Base-by-base conservation (phyloP, 305 asterid species). In the Rubia balearica region DNA sequence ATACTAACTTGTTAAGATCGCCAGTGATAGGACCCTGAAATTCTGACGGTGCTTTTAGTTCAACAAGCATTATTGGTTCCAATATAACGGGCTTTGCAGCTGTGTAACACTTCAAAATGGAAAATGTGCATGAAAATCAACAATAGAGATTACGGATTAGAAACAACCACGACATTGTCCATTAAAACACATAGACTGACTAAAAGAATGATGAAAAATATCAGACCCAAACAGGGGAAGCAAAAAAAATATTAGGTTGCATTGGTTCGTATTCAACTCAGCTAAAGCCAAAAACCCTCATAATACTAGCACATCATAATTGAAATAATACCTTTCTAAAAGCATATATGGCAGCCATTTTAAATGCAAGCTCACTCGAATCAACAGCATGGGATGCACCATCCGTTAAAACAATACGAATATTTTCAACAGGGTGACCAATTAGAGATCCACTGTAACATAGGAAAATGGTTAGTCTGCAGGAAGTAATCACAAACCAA, bases 311-410 rank as follows among this genome's bases (percentile, higher is more conserved):
- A 65, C 19, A n/a, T 67, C 30, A 77, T 61, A 53, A 57, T 53
- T 49, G 46, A 76, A 74, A 69, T 73, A 22, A 75, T 59, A 94
- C 99, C 98, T 91, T 91, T 91, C 98, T 86, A 77, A 94, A 94
- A 69, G 99, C 99, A 80, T 91, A 94, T 75, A 94, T 94, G 43
- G 99, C 75, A 27, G 99, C 99, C 85, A 91, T 75, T 81, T 91
- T 94, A 80, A 94, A 94, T 57, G 99, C 99, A 82, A 94, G 96
- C 81, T 94, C 99, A 87, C 98, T 94, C 63, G 98, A 94, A 88
- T 94, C 99, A 80, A 94, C 98, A 67, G 96, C 83, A 83, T 94
- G 99, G 71, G 99, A 75, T 57, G 89, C 86, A 75, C 99, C 99
- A 75, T 94, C 99, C 64, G 83, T 91, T 84, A 94, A 81, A 83